Percentiles rank a stretch among this genome's conserved stretches.
These are phyloP conservation scores for Salix brachista DNA, from an alignment of 345 rosid genomes.

Conservation along the genomic window DNA sequence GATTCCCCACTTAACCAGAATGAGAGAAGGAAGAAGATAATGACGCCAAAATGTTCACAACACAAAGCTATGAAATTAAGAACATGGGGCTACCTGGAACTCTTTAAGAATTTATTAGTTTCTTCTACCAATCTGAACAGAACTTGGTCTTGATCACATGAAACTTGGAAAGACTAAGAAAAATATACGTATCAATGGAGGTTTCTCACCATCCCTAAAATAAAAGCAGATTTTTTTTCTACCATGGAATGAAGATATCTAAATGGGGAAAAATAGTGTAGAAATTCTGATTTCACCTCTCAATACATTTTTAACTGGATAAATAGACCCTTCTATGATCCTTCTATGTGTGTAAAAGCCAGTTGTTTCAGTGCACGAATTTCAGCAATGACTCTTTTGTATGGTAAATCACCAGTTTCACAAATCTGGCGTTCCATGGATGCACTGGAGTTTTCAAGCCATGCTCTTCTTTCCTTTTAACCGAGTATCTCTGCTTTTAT, in stretches of 20 bases:
- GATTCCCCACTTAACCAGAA: too few relatives aligned
- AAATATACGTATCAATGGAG: slow-evolving; percentile 7
- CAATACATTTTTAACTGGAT: neutral
- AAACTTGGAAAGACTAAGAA: neutral
- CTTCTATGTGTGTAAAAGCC: neutral
- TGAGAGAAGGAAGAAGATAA: too few relatives aligned
- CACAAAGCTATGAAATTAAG: neutral
- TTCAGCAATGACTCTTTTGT: slow-evolving; percentile 1
- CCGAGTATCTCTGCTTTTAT: slow-evolving; percentile 23
- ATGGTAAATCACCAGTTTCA: slow-evolving; percentile 9
- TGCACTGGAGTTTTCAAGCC: slow-evolving; percentile 1
- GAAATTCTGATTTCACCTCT: slow-evolving; percentile 15
- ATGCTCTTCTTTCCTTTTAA: slow-evolving; percentile 19
- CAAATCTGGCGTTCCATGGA: neutral
- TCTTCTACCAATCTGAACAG: neutral
- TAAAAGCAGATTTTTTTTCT: neutral
- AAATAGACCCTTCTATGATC: neutral
- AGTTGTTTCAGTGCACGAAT: neutral
- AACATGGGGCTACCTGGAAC: neutral
- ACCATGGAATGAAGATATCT: neutral
- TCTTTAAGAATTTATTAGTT: neutral
- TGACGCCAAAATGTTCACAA: neutral
- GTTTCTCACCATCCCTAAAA: slow-evolving; percentile 4
- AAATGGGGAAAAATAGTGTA: slow-evolving; percentile 1
- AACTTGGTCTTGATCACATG: neutral